phyloP scores from a whole-genome alignment of 495 filamentous ascomycete genomes.

The Astrothelium subdiscretum region DNA sequence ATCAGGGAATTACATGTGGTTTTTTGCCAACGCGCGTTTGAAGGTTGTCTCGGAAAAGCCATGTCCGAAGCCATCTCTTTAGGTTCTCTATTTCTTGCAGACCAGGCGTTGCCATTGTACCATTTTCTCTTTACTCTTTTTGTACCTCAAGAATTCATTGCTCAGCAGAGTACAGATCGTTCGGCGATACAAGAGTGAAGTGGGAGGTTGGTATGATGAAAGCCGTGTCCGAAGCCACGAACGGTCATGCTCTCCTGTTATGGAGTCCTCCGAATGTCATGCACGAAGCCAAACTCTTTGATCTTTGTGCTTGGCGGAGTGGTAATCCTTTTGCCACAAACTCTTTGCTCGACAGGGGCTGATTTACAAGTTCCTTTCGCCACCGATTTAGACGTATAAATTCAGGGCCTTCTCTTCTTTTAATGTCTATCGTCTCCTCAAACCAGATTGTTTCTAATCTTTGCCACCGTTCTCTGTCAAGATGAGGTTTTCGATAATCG shows the following conservation, averaged over 20 bases:
- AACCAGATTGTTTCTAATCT: background rate
- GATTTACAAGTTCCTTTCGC: background rate
- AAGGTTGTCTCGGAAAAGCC: background rate
- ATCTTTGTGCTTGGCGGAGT: background rate
- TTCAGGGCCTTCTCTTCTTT: background rate
- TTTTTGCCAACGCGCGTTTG: background rate
- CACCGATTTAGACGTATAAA: background rate
- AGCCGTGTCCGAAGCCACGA: background rate
- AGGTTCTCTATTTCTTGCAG: background rate
- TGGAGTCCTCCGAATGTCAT: background rate
- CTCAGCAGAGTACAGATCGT: background rate
- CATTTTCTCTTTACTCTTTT: background rate
- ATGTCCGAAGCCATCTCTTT: background rate
- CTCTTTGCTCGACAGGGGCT: background rate
- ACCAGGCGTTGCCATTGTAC: background rate
- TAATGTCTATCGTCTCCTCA: background rate
- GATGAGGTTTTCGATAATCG: background rate
- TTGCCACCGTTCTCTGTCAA: background rate
- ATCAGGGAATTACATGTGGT: background rate
- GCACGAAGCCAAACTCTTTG: background rate
- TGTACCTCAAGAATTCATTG: background rate
- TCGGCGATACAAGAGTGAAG: background rate
- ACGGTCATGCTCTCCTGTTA: background rate
- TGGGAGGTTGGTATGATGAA: background rate
- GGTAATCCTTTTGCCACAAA: background rate